These are phyloP conservation scores for Ilex asprella DNA, from an alignment of 257 asterid species.

Conservation along the genomic window DNA sequence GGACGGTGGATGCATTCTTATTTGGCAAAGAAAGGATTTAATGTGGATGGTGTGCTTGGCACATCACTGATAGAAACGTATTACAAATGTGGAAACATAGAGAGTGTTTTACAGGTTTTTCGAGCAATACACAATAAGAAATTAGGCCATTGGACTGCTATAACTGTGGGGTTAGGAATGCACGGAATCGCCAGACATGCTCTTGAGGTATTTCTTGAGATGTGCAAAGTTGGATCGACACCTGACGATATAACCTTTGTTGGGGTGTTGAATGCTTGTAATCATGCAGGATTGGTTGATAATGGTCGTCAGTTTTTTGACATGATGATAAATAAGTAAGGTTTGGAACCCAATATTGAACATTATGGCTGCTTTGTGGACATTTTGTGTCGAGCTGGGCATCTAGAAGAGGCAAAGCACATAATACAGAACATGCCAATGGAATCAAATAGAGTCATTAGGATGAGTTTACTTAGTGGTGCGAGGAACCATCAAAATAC, in stretches of 20 bases:
- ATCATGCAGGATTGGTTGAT: slow-evolving; percentile 15
- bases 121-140: slow-evolving; percentile 9
- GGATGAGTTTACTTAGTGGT: slow-evolving; percentile 12
- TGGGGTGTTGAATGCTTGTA: slow-evolving; percentile 9
- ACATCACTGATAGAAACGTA: slow-evolving; percentile 16
- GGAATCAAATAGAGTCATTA: slow-evolving; percentile 2
- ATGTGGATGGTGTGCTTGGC: slow-evolving; percentile 15
- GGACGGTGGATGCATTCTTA: slow-evolving; percentile 2
- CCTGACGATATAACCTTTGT: slow-evolving; percentile 9
- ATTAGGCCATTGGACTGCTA: slow-evolving; percentile 13
- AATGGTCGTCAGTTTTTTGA: slow-evolving; percentile 10
- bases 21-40: slow-evolving; percentile 1
- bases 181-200: slow-evolving; percentile 10
- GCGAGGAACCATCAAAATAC: slow-evolving; percentile 6
- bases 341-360: slow-evolving; percentile 11
- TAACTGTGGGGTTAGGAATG: slow-evolving; percentile 5
- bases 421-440: slow-evolving; percentile 5
- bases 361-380: slow-evolving; percentile 18
- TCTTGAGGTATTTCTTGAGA: slow-evolving; percentile 8
- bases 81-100: slow-evolving; percentile 11
- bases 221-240: not conserved
- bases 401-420: slow-evolving; percentile 11
- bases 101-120: slow-evolving; percentile 13
- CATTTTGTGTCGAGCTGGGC: slow-evolving; percentile 12
- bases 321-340: slow-evolving; percentile 11